These are phyloP conservation scores for Cylindrotheca fusiformis DNA, from an alignment of 108 stramenopile genomes.

Conservation along the genomic window DNA sequence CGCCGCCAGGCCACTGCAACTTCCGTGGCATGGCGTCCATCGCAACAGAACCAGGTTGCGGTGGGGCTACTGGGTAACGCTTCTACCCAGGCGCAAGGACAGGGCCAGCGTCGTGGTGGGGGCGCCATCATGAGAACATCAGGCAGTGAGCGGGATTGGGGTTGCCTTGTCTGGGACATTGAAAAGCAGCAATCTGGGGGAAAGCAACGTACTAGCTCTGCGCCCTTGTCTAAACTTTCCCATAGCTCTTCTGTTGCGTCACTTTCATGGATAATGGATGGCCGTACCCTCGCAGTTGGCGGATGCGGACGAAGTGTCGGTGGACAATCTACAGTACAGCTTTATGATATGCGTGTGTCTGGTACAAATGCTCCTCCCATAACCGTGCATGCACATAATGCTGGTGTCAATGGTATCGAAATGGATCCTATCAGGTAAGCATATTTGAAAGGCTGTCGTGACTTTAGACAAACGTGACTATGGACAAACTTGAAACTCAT, in stretches of 20 bases:
- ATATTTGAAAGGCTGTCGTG: not conserved
- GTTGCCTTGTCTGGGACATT: conserved; percentile 68
- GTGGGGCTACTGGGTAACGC: conserved; percentile 49
- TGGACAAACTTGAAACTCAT: too few species aligned
- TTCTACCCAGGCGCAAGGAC: not conserved
- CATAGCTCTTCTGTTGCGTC: conserved; percentile 69
- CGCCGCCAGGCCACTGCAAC: conserved; percentile 59
- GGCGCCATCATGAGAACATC: conserved; percentile 14
- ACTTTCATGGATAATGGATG: conserved; percentile 61
- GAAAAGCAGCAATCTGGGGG: conserved; percentile 19
- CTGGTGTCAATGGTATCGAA: conserved; percentile 74
- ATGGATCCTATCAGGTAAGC: conserved; percentile 39
- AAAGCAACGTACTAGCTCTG: conserved; percentile 1
- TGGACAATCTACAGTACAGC: conserved; percentile 30
- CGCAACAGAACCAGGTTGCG: conserved; percentile 53
- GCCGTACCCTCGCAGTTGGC: conserved; percentile 72
- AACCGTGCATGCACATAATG: conserved; percentile 59
- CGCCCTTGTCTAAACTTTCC: conserved; percentile 44
- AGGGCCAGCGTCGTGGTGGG: conserved; percentile 16
- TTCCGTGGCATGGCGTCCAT: conserved; percentile 56
- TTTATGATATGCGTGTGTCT: conserved; percentile 69
- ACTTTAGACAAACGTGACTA: too few species aligned
- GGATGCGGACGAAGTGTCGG: conserved; percentile 37
- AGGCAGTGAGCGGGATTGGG: conserved; percentile 63
- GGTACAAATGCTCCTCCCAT: conserved; percentile 57